Evolutionary conservation across 1,284 basidiomycete species (phyloP), one percentile per base, ranked within the genome.

Genomic region (Clitocybe nebularis): DNA sequence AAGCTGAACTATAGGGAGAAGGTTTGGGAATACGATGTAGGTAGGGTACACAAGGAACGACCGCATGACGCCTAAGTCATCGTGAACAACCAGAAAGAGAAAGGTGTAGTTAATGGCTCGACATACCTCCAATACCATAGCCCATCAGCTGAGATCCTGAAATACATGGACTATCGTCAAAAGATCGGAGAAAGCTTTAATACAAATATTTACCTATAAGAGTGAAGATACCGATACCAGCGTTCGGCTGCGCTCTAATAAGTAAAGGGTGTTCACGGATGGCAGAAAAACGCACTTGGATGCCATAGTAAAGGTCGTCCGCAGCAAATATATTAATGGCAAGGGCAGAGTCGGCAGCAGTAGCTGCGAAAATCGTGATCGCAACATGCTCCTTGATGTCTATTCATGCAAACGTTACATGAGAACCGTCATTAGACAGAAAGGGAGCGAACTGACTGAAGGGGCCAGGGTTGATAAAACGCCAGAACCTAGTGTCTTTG

Each of bases 341-440:
- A 32, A 74, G 58, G 0, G 76, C 75, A 2, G 71, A 69, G 3
- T 63, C 60, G 2, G 71, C 64, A 2, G 75, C 72, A 3, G 76
- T 76, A n/a, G 72, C 67, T 5, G 72, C 58, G 60, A 81, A 75
- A 47, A 81, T 78, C n/a, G 72, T 74, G 45, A 79, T 75, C 2
- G 75, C 71, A 24, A 77, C 74, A 54, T 81, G 77, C 54, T 82
- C 79, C 62, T 77, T 77, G 54, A 77, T 64, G 55, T 79, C 72
- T 74, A 35, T 6, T 22, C 1, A 32, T 16, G 5, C 9, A 4
- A 8, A 13, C 5, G 10, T 23, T 6, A 44, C 22, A 29, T 13
- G 32, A 29, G 13, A 16, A 8, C 1, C 14, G 22, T 34, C 13
- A 24, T 34, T 24, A n/a, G 14, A 16, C 11, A 38, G 36, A 39